Conservation (phyloP, 2,329 filamentous ascomycete species). For the Emericellopsis cladophorae region DNA sequence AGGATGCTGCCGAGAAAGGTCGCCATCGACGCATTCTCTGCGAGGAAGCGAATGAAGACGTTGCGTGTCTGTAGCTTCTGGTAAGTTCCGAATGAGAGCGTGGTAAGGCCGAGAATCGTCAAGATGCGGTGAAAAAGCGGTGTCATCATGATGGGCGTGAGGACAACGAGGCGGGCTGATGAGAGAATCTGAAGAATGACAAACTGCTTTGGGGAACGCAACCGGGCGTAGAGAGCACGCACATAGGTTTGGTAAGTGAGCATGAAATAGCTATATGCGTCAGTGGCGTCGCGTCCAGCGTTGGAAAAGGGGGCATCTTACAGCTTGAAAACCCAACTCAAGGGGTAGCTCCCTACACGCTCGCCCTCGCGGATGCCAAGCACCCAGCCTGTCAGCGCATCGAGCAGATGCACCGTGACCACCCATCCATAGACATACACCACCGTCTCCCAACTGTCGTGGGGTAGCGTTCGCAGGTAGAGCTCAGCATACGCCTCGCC, state of each 20-base stretch:
- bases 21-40: slow-evolving; percentile 58
- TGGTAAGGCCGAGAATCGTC: slow-evolving; percentile 38
- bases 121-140: slow-evolving; percentile 42
- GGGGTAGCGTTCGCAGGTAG: slow-evolving; percentile 53
- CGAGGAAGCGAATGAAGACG: slow-evolving; percentile 54
- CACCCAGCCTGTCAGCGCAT: slow-evolving; percentile 54
- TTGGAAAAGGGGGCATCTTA: slow-evolving; percentile 12
- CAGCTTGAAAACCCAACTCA: slow-evolving; percentile 61
- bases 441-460: slow-evolving; percentile 53
- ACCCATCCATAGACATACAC: slow-evolving; percentile 62
- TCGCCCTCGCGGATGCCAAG: slow-evolving; percentile 53
- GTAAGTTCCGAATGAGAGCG: slow-evolving; percentile 48
- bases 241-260: slow-evolving; percentile 62
- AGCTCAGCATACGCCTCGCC: slow-evolving; percentile 59
- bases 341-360: slow-evolving; percentile 55
- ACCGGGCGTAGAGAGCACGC: slow-evolving; percentile 53
- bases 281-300: slow-evolving; percentile 1
- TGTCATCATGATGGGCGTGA: slow-evolving; percentile 53
- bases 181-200: slow-evolving; percentile 52
- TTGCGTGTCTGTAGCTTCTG: slow-evolving; percentile 54
- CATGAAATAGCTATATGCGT: slow-evolving; percentile 44
- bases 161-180: slow-evolving; percentile 47
- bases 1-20: slow-evolving; percentile 53
- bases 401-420: slow-evolving; percentile 50
- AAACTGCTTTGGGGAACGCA: slow-evolving; percentile 53